Percentiles rank a stretch among this genome's conserved stretches.
Evolutionary conservation across 1,139 yeast species (phyloP).

Genomic region (Komagataea norvegica): DNA sequence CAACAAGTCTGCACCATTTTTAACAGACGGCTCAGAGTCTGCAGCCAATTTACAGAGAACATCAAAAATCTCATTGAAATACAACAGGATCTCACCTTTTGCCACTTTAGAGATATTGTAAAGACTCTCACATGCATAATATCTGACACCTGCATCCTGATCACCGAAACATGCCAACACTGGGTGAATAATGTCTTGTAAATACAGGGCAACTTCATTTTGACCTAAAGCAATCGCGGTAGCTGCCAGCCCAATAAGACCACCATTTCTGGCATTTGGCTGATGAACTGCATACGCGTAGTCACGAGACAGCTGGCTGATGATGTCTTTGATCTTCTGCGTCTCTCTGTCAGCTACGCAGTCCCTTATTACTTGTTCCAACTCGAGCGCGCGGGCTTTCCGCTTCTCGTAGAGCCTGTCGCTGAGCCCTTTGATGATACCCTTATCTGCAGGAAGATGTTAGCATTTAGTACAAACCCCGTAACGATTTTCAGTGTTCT

Average conservation of each 20-base stretch:
- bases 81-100: constrained; percentile 85
- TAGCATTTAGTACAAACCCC: too few relatives aligned
- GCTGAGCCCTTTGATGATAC: constrained; percentile 75
- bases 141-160: constrained; percentile 92
- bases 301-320: constrained; percentile 63
- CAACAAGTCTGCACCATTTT: constrained; percentile 91
- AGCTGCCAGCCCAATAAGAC: constrained; percentile 72
- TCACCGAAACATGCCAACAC: constrained; percentile 95
- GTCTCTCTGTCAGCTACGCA: constrained; percentile 65
- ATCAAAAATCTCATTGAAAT: constrained; percentile 93
- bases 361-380: constrained; percentile 75
- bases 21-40: constrained; percentile 86
- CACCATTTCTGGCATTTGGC: constrained; percentile 73
- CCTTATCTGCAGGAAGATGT: constrained; percentile 45
- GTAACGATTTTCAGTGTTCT: too few relatives aligned
- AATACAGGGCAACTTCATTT: constrained; percentile 62
- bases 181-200: constrained; percentile 87
- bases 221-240: constrained; percentile 75
- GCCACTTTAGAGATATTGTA: constrained; percentile 97
- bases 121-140: constrained; percentile 94
- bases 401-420: constrained; percentile 93
- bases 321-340: constrained; percentile 62
- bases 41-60: constrained; percentile 87
- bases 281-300: constrained; percentile 75
- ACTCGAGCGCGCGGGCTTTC: constrained; percentile 87